Conservation (phyloP, 345 rosid genomes). For the Leavenworthia alabamica region DNA sequence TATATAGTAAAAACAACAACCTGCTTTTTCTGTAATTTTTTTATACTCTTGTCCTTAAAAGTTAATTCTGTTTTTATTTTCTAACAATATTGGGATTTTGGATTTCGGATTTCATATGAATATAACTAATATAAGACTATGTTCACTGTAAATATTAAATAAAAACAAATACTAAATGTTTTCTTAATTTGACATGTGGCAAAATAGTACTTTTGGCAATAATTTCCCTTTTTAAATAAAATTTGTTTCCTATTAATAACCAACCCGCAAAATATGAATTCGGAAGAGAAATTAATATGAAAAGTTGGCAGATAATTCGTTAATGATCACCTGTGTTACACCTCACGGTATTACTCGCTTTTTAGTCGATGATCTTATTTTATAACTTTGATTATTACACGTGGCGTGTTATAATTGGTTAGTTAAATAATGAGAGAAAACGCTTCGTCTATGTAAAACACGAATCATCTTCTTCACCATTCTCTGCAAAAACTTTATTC, state of each 20-base stretch:
- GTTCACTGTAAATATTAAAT: too few species aligned
- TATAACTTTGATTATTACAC: background rate
- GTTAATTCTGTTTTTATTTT: background rate
- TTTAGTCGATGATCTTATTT: conserved; percentile 3
- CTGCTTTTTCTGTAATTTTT: background rate
- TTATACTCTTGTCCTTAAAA: background rate
- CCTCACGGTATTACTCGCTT: background rate
- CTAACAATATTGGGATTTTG: background rate
- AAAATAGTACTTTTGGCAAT: conserved; percentile 20
- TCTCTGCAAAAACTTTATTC: conserved; percentile 18
- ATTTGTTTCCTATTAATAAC: conserved; percentile 18
- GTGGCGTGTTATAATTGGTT: background rate
- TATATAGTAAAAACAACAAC: conserved; percentile 19
- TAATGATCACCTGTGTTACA: conserved; percentile 5
- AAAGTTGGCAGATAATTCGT: conserved; percentile 33
- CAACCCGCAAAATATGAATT: conserved; percentile 19
- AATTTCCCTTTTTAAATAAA: conserved; percentile 4
- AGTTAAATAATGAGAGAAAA: background rate
- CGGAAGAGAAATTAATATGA: conserved; percentile 22
- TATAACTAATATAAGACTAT: background rate
- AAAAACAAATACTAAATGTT: too few species aligned
- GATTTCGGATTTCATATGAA: background rate
- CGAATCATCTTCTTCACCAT: conserved; percentile 24
- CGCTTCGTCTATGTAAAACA: conserved; percentile 17
- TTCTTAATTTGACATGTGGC: conserved; percentile 21